These are phyloP conservation scores for Sphaerobolus stellatus DNA, from an alignment of 1,284 basidiomycete species.

Conservation along the genomic window DNA sequence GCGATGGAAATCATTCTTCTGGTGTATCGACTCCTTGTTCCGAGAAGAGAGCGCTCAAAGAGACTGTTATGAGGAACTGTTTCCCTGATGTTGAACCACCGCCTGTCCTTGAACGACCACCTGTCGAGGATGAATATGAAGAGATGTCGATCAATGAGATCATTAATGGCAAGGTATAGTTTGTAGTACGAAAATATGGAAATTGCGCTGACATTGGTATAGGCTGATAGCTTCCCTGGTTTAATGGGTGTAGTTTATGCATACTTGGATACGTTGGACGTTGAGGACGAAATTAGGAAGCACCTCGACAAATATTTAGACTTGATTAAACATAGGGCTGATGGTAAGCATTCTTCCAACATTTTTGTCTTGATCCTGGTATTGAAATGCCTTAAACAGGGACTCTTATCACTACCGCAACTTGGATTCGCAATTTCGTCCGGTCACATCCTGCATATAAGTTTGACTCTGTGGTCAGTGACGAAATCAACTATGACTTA, in stretches of 20 bases:
- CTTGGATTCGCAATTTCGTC: constrained; percentile 93
- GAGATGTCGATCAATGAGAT: constrained; percentile 94
- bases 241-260: constrained; percentile 81
- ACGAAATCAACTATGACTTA: constrained; percentile 94
- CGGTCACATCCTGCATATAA: constrained; percentile 88
- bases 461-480: constrained; percentile 84
- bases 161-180: constrained; percentile 81
- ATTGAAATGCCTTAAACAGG: constrained; percentile 47
- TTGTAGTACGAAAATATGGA: background rate
- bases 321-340: constrained; percentile 75
- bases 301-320: constrained; percentile 80
- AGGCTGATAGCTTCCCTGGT: constrained; percentile 78
- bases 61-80: constrained; percentile 68
- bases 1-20: background rate
- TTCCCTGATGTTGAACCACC: constrained; percentile 60
- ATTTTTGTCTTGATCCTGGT: background rate
- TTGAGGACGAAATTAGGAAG: constrained; percentile 60
- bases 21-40: constrained; percentile 8
- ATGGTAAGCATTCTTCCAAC: constrained; percentile 51
- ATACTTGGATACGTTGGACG: constrained; percentile 88
- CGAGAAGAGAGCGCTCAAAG: constrained; percentile 46
- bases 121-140: constrained; percentile 82
- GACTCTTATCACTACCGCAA: constrained; percentile 83
- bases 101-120: constrained; percentile 35
- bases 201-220: constrained; percentile 9